These are phyloP conservation scores for Penicillium sp. DNA, from an alignment of 2,329 filamentous ascomycete species.

Conservation along the genomic window DNA sequence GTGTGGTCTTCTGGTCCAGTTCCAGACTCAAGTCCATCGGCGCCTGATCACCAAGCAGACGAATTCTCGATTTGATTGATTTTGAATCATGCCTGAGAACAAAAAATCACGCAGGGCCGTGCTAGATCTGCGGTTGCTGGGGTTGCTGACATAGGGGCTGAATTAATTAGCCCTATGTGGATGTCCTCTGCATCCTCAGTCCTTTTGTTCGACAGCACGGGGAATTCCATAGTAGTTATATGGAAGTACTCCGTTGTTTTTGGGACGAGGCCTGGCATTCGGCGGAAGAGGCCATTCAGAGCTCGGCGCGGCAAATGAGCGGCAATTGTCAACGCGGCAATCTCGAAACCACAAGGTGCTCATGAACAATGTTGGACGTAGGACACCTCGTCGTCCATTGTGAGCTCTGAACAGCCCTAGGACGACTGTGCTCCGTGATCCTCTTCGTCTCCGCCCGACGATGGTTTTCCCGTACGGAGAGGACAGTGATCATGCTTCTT, in stretches of 20 bases:
- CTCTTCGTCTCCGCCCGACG: conserved; percentile 15
- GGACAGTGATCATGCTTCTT: background rate
- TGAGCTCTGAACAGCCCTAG: background rate
- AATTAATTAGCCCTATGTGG: conserved; percentile 1
- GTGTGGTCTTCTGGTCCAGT: background rate
- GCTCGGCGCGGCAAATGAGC: background rate
- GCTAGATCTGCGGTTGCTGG: conserved; percentile 9
- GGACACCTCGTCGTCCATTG: background rate
- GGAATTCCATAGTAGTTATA: background rate
- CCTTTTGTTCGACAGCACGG: background rate
- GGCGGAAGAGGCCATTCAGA: conserved; percentile 29
- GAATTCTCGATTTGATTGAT: background rate
- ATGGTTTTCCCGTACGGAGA: conserved; percentile 7
- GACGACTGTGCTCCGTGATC: conserved; percentile 8
- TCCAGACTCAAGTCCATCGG: conserved; percentile 2
- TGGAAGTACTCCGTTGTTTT: background rate
- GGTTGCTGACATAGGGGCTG: conserved; percentile 1
- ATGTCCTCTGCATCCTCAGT: background rate
- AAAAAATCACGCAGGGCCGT: conserved; percentile 17
- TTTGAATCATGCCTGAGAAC: background rate
- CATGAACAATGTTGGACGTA: background rate
- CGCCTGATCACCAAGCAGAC: conserved; percentile 2
- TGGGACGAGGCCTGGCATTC: conserved; percentile 5
- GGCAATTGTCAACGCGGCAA: conserved; percentile 17
- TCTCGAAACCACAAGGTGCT: background rate